Base-by-base conservation (phyloP, 805 yeast genomes). In the Sugiyamaella valdiviana region DNA sequence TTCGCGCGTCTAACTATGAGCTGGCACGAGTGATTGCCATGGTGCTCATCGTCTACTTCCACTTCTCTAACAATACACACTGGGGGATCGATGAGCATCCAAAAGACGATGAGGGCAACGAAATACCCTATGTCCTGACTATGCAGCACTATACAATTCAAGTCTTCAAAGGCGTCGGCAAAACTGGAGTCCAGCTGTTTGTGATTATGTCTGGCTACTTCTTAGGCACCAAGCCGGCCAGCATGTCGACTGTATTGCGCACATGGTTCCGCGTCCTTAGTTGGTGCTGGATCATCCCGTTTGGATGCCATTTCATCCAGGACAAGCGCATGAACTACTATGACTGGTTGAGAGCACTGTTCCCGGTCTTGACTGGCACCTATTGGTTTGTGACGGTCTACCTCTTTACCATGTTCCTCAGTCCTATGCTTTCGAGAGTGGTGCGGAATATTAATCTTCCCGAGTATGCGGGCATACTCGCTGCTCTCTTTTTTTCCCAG, bases 171-270 rank as follows among this genome's bases (percentile, higher is more conserved):
- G 29, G 41, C 12, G 10, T 16, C 5, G 48, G 48, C 3, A 45
- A 45, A 14, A 36, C 36, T 2, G 48, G 48, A 5, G 48, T 39
- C 2, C 35, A 45, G 7, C 20, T 45, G 36, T 45, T 45, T 21
- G 29, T 45, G 36, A 39, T 45, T 6, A 6, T 45, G 38, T 22
- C 48, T n/a, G 48, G 48, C 9, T 45, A 45, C 32, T 45, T 45
- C 20, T 23, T 39, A 9, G 19, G 36, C 3, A 15, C 37, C 14
- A 16, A 36, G 17, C 44, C 38, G 2, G 44, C 38, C 6, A 39
- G 22, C 16, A 9, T 39, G 17, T 5, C 7, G n/a, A 16, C 48
- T 6, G 15, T 45, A 3, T 7, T 40, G 4, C 43, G 48, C 9
- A 39, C 48, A 2, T 45, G 48, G 48, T 17, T 45, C 20, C 43